Evolutionary conservation across 2,329 filamentous ascomycete species (phyloP).

Genomic region (Penicillium sumatraense): DNA sequence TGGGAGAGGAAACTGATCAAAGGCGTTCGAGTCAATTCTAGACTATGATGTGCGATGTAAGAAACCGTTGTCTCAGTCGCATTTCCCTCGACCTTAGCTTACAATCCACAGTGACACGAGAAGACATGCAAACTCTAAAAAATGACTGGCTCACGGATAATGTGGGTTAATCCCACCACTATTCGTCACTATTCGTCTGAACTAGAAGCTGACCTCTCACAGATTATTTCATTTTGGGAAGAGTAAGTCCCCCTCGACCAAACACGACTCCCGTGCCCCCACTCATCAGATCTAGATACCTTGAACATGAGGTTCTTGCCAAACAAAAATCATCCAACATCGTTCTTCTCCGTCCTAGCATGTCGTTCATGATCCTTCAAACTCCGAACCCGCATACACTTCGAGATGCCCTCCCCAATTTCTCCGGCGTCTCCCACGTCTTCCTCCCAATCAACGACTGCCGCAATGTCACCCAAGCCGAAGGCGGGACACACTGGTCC

Average conservation of each 20-base stretch:
- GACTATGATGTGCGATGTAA: conserved; percentile 69
- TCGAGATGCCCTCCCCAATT: conserved; percentile 76
- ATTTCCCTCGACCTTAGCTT: conserved; percentile 15
- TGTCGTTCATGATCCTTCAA: conserved; percentile 90
- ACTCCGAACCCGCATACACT: conserved; percentile 62
- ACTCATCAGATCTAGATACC: conserved; percentile 57
- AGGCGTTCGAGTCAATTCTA: conserved; percentile 34
- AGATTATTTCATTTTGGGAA: conserved; percentile 98
- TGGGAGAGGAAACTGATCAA: conserved; percentile 15
- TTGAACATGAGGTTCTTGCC: conserved; percentile 85
- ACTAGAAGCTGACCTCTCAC: conserved; percentile 31
- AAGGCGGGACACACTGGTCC: conserved; percentile 94
- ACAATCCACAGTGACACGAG: conserved; percentile 70
- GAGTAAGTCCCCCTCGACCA: conserved; percentile 63
- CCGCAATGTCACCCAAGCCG: conserved; percentile 73
- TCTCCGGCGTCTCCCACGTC: conserved; percentile 81
- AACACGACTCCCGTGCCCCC: not conserved
- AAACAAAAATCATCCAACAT: conserved; percentile 84
- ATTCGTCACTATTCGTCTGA: conserved; percentile 8
- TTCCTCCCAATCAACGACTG: conserved; percentile 96
- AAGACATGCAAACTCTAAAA: conserved; percentile 86
- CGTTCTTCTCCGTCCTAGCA: conserved; percentile 85
- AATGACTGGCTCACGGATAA: conserved; percentile 98
- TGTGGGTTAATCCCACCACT: conserved; percentile 55
- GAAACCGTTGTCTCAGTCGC: too few species aligned